Conservation (phyloP, 257 asterid species). For the Forsythia viridissima region DNA sequence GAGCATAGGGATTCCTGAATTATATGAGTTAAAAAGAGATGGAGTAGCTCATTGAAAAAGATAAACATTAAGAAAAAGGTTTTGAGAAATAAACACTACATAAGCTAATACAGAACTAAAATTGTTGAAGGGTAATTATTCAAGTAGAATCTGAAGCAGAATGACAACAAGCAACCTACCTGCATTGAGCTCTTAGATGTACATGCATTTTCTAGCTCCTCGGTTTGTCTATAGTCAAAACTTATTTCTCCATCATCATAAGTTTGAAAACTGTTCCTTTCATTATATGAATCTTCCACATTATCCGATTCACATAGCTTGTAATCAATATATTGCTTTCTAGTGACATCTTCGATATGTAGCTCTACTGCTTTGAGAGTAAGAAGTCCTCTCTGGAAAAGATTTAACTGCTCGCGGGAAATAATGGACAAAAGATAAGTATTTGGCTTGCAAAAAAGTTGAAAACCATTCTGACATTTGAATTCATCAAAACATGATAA, state of each 20-base stretch:
- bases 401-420: constrained; percentile 56
- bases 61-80: neutral
- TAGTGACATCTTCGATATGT: constrained; percentile 65
- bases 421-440: constrained; percentile 10
- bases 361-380: constrained; percentile 89
- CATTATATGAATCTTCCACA: constrained; percentile 48
- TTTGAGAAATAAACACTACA: neutral
- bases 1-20: neutral
- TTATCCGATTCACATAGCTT: constrained; percentile 59
- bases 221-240: constrained; percentile 62
- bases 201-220: constrained; percentile 51
- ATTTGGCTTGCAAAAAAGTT: neutral
- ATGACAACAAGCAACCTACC: constrained; percentile 44
- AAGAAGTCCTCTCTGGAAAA: constrained; percentile 83
- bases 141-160: neutral
- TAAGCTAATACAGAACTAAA: too few species aligned
- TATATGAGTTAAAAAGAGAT: neutral
- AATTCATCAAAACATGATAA: constrained; percentile 15
- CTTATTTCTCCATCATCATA: constrained; percentile 68
- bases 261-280: constrained; percentile 51
- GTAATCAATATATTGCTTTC: constrained; percentile 77
- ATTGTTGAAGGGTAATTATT: too few species aligned
- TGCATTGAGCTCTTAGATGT: constrained; percentile 61
- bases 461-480: constrained; percentile 11
- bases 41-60: neutral